Evolutionary conservation across 768 basidiomycete genomes (phyloP).

Genomic region (Tylopilus subfusipes): DNA sequence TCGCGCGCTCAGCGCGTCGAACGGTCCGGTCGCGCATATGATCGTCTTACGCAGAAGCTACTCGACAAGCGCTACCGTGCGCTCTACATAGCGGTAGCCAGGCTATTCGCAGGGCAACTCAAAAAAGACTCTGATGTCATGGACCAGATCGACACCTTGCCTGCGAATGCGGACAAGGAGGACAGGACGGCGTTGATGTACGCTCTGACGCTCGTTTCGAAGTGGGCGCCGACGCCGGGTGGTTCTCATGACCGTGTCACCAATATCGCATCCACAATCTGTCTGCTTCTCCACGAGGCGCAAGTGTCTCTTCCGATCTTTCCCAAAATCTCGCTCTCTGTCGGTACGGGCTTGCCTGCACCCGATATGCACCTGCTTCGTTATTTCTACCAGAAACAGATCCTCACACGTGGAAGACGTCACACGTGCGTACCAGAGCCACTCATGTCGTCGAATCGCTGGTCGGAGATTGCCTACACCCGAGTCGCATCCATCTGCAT

Average conservation of each 20-base stretch:
- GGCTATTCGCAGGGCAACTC: constrained; percentile 57
- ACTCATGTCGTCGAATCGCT: constrained; percentile 57
- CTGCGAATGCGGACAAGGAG: constrained; percentile 24
- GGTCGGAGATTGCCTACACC: constrained; percentile 54
- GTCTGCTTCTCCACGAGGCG: constrained; percentile 45
- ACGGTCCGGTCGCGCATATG: constrained; percentile 29
- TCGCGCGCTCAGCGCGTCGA: constrained; percentile 14
- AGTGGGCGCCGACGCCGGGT: constrained; percentile 67
- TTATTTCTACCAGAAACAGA: constrained; percentile 54
- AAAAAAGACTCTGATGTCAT: constrained; percentile 44
- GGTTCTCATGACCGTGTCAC: constrained; percentile 60
- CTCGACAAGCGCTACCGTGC: constrained; percentile 52
- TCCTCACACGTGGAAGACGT: constrained; percentile 55
- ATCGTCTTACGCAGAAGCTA: constrained; percentile 41
- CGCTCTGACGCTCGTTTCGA: constrained; percentile 53
- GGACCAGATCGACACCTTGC: constrained; percentile 33
- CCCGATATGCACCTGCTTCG: constrained; percentile 45
- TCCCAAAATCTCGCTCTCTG: constrained; percentile 15
- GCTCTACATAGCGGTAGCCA: constrained; percentile 59
- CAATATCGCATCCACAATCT: constrained; percentile 63
- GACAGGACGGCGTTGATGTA: constrained; percentile 11
- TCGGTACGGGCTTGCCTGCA: constrained; percentile 31
- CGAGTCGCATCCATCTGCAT: constrained; percentile 64
- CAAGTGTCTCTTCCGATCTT: constrained; percentile 20
- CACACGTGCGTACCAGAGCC: constrained; percentile 49